Percentiles rank a stretch among this genome's conserved stretches.
Conservation (phyloP, 139 green algal genomes). For the Asterochloris sp. region DNA sequence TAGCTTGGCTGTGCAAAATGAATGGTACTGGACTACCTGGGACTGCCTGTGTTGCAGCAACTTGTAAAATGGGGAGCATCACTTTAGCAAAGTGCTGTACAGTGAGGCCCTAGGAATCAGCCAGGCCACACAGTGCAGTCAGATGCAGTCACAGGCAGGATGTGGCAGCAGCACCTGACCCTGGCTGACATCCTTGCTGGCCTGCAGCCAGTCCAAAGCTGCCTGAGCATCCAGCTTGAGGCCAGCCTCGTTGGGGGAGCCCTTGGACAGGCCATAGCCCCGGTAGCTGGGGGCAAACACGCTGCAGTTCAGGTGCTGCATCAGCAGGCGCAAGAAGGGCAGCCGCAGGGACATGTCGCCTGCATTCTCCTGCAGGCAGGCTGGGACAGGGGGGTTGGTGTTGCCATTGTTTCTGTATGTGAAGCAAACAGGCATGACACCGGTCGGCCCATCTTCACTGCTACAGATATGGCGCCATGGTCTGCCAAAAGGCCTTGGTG, state of each 20-base stretch:
- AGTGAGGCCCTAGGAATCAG: neutral
- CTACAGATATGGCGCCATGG: too few relatives aligned
- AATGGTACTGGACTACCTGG: neutral
- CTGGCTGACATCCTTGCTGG: slow-evolving; percentile 48
- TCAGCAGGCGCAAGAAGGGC: slow-evolving; percentile 66
- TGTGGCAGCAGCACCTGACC: neutral
- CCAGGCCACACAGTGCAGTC: neutral
- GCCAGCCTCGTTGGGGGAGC: slow-evolving; percentile 64
- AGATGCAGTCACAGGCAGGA: neutral
- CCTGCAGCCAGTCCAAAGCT: slow-evolving; percentile 52
- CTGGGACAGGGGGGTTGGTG: neutral
- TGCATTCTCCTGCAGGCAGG: slow-evolving; percentile 71
- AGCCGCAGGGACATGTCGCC: slow-evolving; percentile 86
- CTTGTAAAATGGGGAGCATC: neutral
- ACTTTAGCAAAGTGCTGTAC: too few relatives aligned
- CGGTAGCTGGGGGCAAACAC: slow-evolving; percentile 62
- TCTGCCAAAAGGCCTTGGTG: neutral
- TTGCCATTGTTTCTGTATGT: neutral
- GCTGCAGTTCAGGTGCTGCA: slow-evolving; percentile 8
- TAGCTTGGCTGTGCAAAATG: neutral
- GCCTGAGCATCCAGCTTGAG: slow-evolving; percentile 66
- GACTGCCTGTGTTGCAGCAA: neutral
- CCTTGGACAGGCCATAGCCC: slow-evolving; percentile 74
- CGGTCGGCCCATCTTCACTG: too few relatives aligned
- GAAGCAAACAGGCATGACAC: neutral